These are phyloP conservation scores for Crotalaria pallida DNA, from an alignment of 306 rosid species.

Conservation along the genomic window DNA sequence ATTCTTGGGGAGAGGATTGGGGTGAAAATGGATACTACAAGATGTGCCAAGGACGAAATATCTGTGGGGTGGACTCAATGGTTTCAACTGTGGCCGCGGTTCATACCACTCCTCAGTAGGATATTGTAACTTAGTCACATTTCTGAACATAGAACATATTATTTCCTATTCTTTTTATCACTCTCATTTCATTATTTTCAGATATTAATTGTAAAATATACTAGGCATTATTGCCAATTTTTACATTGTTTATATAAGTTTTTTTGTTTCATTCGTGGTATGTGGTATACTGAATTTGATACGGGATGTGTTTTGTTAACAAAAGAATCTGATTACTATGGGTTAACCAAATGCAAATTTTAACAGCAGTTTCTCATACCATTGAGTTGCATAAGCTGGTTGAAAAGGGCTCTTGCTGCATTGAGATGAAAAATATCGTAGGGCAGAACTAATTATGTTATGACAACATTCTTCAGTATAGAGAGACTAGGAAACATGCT, in stretches of 20 bases:
- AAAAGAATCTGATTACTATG: too few species aligned
- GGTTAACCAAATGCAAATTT: too few species aligned
- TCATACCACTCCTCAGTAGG: slow-evolving; percentile 29
- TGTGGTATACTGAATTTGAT: too few species aligned
- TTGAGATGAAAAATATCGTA: slow-evolving; percentile 67
- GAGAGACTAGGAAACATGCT: neutral
- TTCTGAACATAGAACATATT: slow-evolving; percentile 21
- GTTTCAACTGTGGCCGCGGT: slow-evolving; percentile 78
- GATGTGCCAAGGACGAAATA: slow-evolving; percentile 61
- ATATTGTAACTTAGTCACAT: neutral
- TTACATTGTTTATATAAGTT: too few species aligned
- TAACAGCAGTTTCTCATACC: neutral
- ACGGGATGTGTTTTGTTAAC: too few species aligned
- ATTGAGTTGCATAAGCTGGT: slow-evolving; percentile 84
- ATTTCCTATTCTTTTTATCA: neutral
- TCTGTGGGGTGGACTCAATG: slow-evolving; percentile 79
- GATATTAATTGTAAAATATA: neutral
- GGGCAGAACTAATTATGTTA: slow-evolving; percentile 8
- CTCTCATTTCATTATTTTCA: neutral
- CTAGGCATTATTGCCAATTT: too few species aligned
- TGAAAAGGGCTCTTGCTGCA: slow-evolving; percentile 93
- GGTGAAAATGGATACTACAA: slow-evolving; percentile 72
- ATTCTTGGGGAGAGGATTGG: slow-evolving; percentile 75
- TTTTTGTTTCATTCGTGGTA: too few species aligned
- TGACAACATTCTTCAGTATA: neutral